phyloP scores from a whole-genome alignment of 75 land plant genomes.

The Isoetes taiwanensis region DNA sequence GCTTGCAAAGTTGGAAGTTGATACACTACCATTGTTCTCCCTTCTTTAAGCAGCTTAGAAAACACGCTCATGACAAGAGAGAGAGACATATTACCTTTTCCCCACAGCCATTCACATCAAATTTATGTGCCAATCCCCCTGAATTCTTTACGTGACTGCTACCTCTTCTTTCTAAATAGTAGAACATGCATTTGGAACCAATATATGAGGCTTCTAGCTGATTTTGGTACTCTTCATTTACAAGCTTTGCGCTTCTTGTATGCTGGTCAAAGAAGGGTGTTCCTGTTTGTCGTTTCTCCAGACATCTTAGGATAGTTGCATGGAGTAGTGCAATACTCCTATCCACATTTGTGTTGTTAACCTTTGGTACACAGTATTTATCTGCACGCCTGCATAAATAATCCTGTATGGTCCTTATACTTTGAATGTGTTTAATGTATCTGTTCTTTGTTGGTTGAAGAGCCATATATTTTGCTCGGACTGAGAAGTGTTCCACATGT shows the following conservation, averaged over 20 bases:
- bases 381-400: constrained; percentile 80
- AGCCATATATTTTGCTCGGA: constrained; percentile 97
- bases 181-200: constrained; percentile 85
- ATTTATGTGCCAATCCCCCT: no score
- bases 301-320: constrained; percentile 78
- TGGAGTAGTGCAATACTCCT: constrained; percentile 88
- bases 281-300: constrained; percentile 53
- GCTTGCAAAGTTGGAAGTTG: no score
- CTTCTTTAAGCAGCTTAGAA: no score
- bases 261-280: constrained; percentile 60
- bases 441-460: constrained; percentile 85
- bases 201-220: constrained; percentile 65
- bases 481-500: constrained; percentile 88
- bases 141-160: no score
- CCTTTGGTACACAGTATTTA: constrained; percentile 80
- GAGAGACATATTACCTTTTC: no score
- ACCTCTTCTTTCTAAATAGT: constrained; percentile 70
- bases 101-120: no score
- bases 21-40: no score
- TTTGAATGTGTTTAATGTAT: constrained; percentile 85
- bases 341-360: constrained; percentile 95
- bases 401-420: constrained; percentile 86
- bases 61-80: no score
- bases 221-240: constrained; percentile 73
- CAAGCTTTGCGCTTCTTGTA: constrained; percentile 53